These are phyloP conservation scores for Acanthamoeba castellanii DNA, from an alignment of 208 protist genomes.

Conservation along the genomic window DNA sequence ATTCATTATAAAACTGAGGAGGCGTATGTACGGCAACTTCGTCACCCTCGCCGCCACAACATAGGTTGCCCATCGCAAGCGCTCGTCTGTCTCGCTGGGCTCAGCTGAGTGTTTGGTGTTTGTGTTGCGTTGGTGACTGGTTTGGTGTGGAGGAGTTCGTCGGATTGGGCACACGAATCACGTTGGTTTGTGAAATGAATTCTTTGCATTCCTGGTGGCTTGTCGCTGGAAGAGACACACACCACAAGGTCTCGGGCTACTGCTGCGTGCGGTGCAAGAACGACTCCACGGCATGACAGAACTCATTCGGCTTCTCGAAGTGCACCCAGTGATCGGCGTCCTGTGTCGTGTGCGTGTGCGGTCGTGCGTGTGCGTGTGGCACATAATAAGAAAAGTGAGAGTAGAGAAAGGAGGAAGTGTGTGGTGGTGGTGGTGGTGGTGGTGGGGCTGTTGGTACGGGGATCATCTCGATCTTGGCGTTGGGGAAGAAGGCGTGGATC, in stretches of 20 bases:
- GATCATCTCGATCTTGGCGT: conserved; percentile 70
- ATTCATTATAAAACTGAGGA: no score
- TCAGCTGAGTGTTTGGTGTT: no score
- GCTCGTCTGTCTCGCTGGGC: no score
- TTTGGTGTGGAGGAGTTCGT: no score
- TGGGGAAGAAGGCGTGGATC: conserved; percentile 64
- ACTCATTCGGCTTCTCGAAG: conserved; percentile 69
- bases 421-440: no score
- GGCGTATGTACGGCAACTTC: background rate
- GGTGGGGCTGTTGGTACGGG: background rate
- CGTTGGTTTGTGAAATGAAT: no score
- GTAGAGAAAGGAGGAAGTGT: background rate
- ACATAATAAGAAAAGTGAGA: background rate
- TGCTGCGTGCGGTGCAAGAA: conserved; percentile 14
- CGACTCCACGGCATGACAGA: background rate
- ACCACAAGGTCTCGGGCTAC: background rate
- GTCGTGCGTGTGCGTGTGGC: background rate
- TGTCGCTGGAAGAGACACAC: background rate
- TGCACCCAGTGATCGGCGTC: conserved; percentile 71
- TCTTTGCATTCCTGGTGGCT: no score
- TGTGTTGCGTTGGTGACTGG: no score
- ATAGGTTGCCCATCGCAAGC: background rate
- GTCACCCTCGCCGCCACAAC: background rate
- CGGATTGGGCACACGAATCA: no score
- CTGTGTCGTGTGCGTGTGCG: background rate